These are phyloP conservation scores for Nitzschia putrida DNA, from an alignment of 108 stramenopile genomes.

Conservation along the genomic window DNA sequence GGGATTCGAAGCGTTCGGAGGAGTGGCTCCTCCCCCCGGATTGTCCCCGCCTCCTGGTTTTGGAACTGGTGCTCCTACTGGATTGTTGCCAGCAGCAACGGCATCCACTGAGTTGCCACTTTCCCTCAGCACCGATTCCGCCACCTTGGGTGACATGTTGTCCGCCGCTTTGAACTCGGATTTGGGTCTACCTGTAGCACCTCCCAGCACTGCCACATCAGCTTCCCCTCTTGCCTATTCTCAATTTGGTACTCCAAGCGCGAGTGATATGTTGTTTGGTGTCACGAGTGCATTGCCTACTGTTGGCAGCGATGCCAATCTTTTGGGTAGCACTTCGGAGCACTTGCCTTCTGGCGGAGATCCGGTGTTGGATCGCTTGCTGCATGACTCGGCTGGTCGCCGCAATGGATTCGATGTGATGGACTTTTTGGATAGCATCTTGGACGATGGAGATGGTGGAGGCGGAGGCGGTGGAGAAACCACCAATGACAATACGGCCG, in stretches of 20 bases:
- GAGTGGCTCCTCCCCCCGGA: conserved; percentile 45
- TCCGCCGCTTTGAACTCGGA: conserved; percentile 11
- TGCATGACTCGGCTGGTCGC: conserved; percentile 5
- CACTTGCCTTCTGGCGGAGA: not conserved
- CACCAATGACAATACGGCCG: not conserved
- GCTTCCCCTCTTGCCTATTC: not conserved
- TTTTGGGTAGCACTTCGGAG: not conserved
- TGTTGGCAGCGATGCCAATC: not conserved
- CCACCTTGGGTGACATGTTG: conserved; percentile 11
- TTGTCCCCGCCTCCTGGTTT: conserved; percentile 65
- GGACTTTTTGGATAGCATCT: conserved; percentile 59
- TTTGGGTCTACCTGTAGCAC: not conserved
- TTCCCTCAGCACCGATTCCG: not conserved
- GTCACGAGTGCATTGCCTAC: not conserved
- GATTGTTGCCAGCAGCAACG: not conserved
- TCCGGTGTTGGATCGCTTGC: conserved; percentile 20
- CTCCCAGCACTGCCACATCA: not conserved
- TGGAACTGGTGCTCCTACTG: conserved; percentile 11
- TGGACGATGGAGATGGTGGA: conserved; percentile 39
- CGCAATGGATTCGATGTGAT: conserved; percentile 56
- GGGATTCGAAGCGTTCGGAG: not conserved
- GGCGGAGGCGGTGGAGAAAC: not conserved
- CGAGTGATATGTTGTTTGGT: not conserved
- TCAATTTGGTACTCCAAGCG: not conserved
- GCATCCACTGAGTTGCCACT: not conserved